These are phyloP conservation scores for Pulicaria dysenterica DNA, from an alignment of 129 eudicot species.

Conservation along the genomic window DNA sequence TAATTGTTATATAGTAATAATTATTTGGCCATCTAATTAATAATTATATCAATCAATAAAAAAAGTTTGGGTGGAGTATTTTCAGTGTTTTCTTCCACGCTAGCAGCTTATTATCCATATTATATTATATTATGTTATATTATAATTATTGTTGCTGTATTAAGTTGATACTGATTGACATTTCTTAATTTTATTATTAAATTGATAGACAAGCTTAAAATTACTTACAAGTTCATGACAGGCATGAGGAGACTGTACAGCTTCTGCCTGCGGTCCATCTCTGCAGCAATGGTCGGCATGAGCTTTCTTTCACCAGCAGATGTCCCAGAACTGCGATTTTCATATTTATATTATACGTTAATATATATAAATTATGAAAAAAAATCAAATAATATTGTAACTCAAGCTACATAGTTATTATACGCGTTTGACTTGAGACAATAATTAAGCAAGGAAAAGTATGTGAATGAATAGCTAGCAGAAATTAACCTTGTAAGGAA, in stretches of 20 bases:
- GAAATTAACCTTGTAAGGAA: slow-evolving; percentile 74
- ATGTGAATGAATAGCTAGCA: too few species aligned
- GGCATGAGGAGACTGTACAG: slow-evolving; percentile 85
- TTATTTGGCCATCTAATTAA: not conserved
- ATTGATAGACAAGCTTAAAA: not conserved
- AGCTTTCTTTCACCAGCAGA: slow-evolving; percentile 92
- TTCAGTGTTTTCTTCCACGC: slow-evolving; percentile 10
- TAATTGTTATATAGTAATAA: not conserved
- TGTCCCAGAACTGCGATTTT: slow-evolving; percentile 75
- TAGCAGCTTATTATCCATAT: not conserved
- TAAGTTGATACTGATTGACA: not conserved
- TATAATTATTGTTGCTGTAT: not conserved
- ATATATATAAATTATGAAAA: not conserved
- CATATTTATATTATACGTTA: not conserved
- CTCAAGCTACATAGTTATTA: too few species aligned
- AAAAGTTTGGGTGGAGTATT: not conserved
- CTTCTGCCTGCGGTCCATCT: slow-evolving; percentile 68
- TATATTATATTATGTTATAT: too few species aligned
- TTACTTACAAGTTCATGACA: slow-evolving; percentile 74
- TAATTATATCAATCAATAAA: too few species aligned
- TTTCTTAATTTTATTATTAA: not conserved
- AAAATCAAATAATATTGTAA: not conserved
- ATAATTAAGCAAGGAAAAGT: too few species aligned
- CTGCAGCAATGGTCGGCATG: slow-evolving; percentile 88
- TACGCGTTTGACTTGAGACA: too few species aligned